Evolutionary conservation across 2,329 filamentous ascomycete genomes (phyloP).

Genomic region (Paraphaeosphaeria sporulosa): DNA sequence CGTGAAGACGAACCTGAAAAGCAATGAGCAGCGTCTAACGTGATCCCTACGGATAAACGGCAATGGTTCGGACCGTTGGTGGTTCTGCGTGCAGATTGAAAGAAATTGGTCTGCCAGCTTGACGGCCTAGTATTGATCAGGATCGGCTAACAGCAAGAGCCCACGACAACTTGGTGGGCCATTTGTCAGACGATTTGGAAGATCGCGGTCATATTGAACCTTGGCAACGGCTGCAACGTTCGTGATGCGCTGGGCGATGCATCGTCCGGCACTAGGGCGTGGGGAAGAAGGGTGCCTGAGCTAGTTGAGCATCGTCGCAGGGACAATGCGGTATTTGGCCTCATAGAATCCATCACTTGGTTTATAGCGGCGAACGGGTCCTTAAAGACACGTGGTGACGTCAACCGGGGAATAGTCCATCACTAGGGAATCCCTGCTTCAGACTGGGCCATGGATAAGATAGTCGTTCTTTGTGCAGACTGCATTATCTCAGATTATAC

Average conservation of each 20-base stretch:
- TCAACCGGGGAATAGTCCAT: constrained; percentile 22
- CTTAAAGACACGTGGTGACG: constrained; percentile 24
- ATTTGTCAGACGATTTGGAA: background rate
- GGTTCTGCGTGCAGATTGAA: background rate
- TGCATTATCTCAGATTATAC: background rate
- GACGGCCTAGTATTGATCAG: background rate
- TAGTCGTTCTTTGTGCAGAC: constrained; percentile 9
- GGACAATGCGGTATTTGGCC: constrained; percentile 3
- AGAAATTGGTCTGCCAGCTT: too few species aligned
- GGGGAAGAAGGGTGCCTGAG: background rate
- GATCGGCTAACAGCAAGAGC: background rate
- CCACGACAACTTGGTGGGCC: background rate
- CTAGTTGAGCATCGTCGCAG: background rate
- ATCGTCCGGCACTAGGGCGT: background rate
- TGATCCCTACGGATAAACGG: constrained; percentile 3
- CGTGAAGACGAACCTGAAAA: background rate
- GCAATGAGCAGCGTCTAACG: background rate
- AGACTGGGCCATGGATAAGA: constrained; percentile 20
- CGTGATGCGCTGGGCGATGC: background rate
- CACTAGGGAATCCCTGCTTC: constrained; percentile 27
- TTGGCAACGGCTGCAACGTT: constrained; percentile 4
- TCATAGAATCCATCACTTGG: background rate
- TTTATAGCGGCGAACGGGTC: constrained; percentile 22
- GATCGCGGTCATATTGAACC: background rate
- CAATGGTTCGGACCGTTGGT: background rate